Evolutionary conservation across 768 basidiomycete species (phyloP).

Genomic region (Tephrocybe sp.): DNA sequence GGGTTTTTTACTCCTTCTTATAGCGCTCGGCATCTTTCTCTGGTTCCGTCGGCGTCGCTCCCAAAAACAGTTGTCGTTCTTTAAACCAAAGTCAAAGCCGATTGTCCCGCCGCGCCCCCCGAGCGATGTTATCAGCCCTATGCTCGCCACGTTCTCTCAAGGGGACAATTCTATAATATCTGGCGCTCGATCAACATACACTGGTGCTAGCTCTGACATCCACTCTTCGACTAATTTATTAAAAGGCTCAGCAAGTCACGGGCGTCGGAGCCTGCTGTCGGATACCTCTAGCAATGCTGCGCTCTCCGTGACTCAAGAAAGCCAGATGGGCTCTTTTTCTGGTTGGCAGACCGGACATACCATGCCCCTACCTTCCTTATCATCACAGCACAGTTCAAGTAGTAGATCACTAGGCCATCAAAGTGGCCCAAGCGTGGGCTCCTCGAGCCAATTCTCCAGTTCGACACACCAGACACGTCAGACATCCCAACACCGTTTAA

Average conservation of each 20-base stretch:
- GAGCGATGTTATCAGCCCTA: slow-evolving; percentile 6
- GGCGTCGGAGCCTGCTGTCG: slow-evolving; percentile 8
- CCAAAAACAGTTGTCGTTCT: slow-evolving; percentile 2
- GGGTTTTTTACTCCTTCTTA: slow-evolving; percentile 4
- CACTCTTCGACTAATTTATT: slow-evolving; percentile 8
- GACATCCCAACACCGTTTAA: neutral
- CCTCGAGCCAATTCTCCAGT: neutral
- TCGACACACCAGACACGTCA: neutral
- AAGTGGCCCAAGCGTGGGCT: neutral
- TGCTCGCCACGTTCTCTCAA: slow-evolving; percentile 13
- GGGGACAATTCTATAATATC: neutral
- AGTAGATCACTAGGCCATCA: neutral
- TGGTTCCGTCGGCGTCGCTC: slow-evolving; percentile 10
- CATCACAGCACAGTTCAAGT: neutral
- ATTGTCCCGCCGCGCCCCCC: neutral
- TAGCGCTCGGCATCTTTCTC: slow-evolving; percentile 8
- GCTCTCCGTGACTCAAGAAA: neutral
- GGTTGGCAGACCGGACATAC: neutral
- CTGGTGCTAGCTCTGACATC: slow-evolving; percentile 4
- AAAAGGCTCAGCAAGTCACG: neutral
- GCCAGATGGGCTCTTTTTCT: neutral
- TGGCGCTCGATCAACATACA: slow-evolving; percentile 3
- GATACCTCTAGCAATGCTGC: slow-evolving; percentile 1
- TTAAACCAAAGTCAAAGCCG: neutral
- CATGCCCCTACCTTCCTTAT: neutral